Percentiles rank a stretch among this genome's conserved stretches.
These are phyloP conservation scores for Tulasnella sp. DNA, from an alignment of 768 basidiomycete species.

Conservation along the genomic window DNA sequence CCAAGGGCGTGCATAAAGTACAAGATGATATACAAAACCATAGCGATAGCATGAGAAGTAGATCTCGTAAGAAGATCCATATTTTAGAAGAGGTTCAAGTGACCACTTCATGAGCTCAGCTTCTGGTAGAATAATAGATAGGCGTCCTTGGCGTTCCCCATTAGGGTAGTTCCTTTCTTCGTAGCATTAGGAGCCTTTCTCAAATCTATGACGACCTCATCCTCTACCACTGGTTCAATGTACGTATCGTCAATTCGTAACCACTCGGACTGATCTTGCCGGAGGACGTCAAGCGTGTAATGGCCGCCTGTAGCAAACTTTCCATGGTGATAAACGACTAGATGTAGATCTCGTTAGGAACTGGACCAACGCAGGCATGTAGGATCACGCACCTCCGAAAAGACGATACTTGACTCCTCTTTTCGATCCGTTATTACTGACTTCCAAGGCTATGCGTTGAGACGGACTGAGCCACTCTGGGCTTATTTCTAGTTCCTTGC, in stretches of 20 bases:
- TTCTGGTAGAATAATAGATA: constrained; percentile 74
- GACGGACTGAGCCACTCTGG: constrained; percentile 52
- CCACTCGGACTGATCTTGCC: constrained; percentile 52
- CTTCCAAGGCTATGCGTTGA: constrained; percentile 31
- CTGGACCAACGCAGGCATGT: background rate
- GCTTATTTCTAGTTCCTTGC: constrained; percentile 63
- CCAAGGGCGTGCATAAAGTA: too few relatives aligned
- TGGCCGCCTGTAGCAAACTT: constrained; percentile 82
- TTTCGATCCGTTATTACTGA: too few relatives aligned
- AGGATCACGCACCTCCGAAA: constrained; percentile 52
- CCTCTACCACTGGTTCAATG: constrained; percentile 53
- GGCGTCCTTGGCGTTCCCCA: constrained; percentile 53
- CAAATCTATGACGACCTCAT: constrained; percentile 41
- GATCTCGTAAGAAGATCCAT: too few relatives aligned
- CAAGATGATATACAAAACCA: too few relatives aligned
- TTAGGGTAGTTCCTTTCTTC: constrained; percentile 23
- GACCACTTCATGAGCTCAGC: too few relatives aligned
- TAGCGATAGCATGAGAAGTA: too few relatives aligned
- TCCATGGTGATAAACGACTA: constrained; percentile 90
- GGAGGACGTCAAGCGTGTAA: constrained; percentile 80
- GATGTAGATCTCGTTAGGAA: constrained; percentile 1
- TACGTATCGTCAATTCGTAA: constrained; percentile 88
- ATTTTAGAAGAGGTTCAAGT: too few relatives aligned
- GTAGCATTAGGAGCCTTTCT: constrained; percentile 24
- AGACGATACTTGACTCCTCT: constrained; percentile 77